Percentiles rank a stretch among this genome's conserved stretches.
phyloP scores from a whole-genome alignment of 768 basidiomycete species.

The Suillus luteus region DNA sequence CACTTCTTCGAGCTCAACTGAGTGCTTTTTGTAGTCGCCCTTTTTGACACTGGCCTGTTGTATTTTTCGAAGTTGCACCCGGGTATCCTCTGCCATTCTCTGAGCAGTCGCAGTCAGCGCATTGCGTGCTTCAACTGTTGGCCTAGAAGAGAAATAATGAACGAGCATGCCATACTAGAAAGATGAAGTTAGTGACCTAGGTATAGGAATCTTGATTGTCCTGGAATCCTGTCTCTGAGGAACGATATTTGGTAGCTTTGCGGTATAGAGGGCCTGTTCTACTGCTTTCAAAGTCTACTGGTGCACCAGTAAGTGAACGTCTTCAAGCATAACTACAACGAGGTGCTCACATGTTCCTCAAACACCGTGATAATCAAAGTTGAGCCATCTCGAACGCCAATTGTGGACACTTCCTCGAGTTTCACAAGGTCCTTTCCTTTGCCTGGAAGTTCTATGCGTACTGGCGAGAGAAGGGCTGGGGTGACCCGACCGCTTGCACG shows the following conservation, averaged over 20 bases:
- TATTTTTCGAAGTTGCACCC: conserved; percentile 73
- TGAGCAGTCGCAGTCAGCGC: conserved; percentile 55
- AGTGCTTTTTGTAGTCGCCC: conserved; percentile 68
- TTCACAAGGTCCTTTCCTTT: conserved; percentile 37
- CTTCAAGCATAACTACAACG: background rate
- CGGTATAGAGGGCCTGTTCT: conserved; percentile 75
- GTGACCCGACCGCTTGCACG: conserved; percentile 79
- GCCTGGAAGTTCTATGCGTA: conserved; percentile 57
- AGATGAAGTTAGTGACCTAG: conserved; percentile 54
- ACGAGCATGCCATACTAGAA: background rate
- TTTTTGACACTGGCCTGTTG: conserved; percentile 67
- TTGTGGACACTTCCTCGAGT: conserved; percentile 75
- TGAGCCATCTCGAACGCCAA: conserved; percentile 79
- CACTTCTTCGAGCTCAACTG: conserved; percentile 72
- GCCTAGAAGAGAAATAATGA: conserved; percentile 42
- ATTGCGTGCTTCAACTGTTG: conserved; percentile 72
- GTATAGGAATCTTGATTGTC: conserved; percentile 79
- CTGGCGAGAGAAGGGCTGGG: conserved; percentile 67
- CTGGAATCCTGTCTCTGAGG: conserved; percentile 71
- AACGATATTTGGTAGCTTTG: conserved; percentile 68
- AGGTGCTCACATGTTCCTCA: conserved; percentile 66
- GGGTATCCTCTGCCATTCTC: conserved; percentile 68
- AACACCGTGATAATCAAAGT: conserved; percentile 74
- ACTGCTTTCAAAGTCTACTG: conserved; percentile 75
- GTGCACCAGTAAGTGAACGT: conserved; percentile 22